These are phyloP conservation scores for Garcia nutans DNA, from an alignment of 345 rosid genomes.

Conservation along the genomic window DNA sequence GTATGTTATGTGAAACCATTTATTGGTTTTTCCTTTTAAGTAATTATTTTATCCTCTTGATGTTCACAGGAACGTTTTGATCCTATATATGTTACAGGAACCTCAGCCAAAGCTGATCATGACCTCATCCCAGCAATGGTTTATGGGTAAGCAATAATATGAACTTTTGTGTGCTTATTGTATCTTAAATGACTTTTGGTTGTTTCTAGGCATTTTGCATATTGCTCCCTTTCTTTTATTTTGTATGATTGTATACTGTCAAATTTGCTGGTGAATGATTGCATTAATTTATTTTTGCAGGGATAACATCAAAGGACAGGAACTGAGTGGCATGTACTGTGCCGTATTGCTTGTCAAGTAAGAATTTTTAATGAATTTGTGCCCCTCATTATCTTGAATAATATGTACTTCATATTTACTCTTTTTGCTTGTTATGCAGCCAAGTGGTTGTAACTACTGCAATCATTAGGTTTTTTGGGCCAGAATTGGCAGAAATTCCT, in stretches of 20 bases:
- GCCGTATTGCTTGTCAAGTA: conserved; percentile 79
- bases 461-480: conserved; percentile 72
- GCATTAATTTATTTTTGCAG: conserved; percentile 36
- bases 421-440: conserved; percentile 43
- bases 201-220: not conserved
- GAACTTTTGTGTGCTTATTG: not conserved
- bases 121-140: conserved; percentile 90
- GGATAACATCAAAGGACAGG: conserved; percentile 59
- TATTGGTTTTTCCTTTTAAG: conserved; percentile 14
- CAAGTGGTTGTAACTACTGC: conserved; percentile 76
- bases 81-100: conserved; percentile 65
- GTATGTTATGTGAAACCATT: conserved; percentile 4
- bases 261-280: conserved; percentile 6
- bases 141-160: conserved; percentile 57
- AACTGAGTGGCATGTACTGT: conserved; percentile 82
- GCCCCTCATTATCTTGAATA: not conserved
- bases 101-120: conserved; percentile 33
- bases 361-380: conserved; percentile 25
- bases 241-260: not conserved
- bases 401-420: not conserved
- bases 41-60: not conserved
- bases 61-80: conserved; percentile 71
- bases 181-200: not conserved
- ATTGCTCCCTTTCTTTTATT: not conserved
- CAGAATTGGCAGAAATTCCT: conserved; percentile 90